These are phyloP conservation scores for Funneliformis mosseae DNA, from an alignment of 192 early-diverging fungal genomes.

Conservation along the genomic window DNA sequence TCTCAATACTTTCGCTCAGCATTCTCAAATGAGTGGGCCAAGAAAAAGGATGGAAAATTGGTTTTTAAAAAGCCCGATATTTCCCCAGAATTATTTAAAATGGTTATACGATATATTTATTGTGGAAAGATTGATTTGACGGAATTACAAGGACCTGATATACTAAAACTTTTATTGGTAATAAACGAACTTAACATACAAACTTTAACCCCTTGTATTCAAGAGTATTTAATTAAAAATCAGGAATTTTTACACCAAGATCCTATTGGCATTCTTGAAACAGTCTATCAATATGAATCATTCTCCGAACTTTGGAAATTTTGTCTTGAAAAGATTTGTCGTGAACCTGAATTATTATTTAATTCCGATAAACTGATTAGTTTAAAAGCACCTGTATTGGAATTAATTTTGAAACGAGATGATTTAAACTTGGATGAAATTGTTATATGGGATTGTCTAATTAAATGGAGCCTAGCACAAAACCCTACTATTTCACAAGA, in stretches of 20 bases:
- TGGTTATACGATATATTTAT: not conserved
- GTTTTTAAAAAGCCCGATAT: too few species aligned
- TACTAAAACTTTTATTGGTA: too few species aligned
- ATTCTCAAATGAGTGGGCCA: too few species aligned
- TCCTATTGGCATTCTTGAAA: not conserved
- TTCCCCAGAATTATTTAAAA: too few species aligned
- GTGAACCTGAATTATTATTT: not conserved
- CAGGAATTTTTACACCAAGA: not conserved
- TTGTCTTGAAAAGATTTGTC: not conserved
- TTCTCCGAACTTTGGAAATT: not conserved
- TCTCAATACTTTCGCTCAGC: too few species aligned
- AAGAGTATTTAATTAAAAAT: not conserved
- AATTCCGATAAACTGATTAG: not conserved
- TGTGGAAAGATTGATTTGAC: not conserved
- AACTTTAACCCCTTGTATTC: not conserved
- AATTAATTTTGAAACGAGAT: not conserved
- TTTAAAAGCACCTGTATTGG: not conserved
- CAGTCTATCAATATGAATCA: not conserved
- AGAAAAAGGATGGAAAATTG: too few species aligned
- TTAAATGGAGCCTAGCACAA: slow-evolving; percentile 7
- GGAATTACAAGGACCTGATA: too few species aligned
- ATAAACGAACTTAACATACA: not conserved
- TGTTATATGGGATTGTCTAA: not conserved
- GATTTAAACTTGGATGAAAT: not conserved
- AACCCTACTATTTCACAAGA: not conserved